Conservation (phyloP, 2,329 filamentous ascomycete genomes). For the Aspergillus nomiae region DNA sequence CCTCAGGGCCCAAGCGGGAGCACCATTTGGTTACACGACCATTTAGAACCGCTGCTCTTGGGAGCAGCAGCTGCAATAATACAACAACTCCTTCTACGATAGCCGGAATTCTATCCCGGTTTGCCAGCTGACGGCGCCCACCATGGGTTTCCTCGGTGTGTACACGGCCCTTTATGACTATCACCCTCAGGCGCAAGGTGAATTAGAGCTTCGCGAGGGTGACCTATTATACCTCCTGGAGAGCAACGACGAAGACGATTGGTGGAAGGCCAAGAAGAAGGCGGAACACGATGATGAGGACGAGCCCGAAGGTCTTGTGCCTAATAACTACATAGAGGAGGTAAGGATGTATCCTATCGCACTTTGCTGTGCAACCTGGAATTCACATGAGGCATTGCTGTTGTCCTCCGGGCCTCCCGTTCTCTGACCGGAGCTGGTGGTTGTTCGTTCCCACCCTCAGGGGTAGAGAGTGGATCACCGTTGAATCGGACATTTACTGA, state of each 20-base stretch:
- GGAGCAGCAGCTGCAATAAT: neutral
- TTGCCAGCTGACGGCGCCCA: slow-evolving; percentile 18
- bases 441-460: slow-evolving; percentile 15
- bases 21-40: slow-evolving; percentile 2
- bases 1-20: neutral
- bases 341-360: slow-evolving; percentile 54
- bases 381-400: neutral
- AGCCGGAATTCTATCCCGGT: slow-evolving; percentile 11
- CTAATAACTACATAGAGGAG: slow-evolving; percentile 94
- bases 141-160: slow-evolving; percentile 89
- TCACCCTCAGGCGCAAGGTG: slow-evolving; percentile 78
- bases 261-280: slow-evolving; percentile 97
- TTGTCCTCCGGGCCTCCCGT: neutral
- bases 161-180: slow-evolving; percentile 94
- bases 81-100: neutral
- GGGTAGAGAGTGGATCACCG: slow-evolving; percentile 13
- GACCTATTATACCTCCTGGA: slow-evolving; percentile 88
- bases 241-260: slow-evolving; percentile 76
- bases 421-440: neutral
- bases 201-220: slow-evolving; percentile 81
- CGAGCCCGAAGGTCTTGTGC: slow-evolving; percentile 85
- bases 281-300: slow-evolving; percentile 82
- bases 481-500: slow-evolving; percentile 2
- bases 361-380: neutral
- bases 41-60: neutral